These are phyloP conservation scores for Sistotremastrum suecicum DNA, from an alignment of 768 basidiomycete species.

Conservation along the genomic window DNA sequence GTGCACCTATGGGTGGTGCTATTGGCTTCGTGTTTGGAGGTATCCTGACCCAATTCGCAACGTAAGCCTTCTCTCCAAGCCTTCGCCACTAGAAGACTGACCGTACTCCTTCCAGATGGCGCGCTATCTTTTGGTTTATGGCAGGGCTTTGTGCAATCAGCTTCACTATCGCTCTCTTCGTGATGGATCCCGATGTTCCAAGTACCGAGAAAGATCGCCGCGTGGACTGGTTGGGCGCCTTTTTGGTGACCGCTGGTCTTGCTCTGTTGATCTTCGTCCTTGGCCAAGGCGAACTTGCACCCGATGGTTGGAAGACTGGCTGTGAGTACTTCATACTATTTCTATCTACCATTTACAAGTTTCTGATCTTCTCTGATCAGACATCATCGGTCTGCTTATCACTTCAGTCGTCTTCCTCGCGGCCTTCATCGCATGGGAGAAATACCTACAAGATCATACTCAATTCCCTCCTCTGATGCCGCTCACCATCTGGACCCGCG, in stretches of 20 bases:
- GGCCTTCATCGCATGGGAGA: slow-evolving; percentile 54
- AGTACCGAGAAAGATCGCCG: slow-evolving; percentile 24
- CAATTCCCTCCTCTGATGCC: slow-evolving; percentile 46
- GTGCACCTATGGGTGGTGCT: slow-evolving; percentile 68
- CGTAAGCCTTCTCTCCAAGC: slow-evolving; percentile 13
- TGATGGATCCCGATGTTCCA: slow-evolving; percentile 43
- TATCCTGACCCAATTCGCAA: slow-evolving; percentile 42
- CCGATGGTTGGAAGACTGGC: slow-evolving; percentile 43
- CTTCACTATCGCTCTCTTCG: slow-evolving; percentile 36
- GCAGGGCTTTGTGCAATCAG: slow-evolving; percentile 42
- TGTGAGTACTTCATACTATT: slow-evolving; percentile 22
- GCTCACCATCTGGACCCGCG: slow-evolving; percentile 47
- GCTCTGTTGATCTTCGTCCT: slow-evolving; percentile 63
- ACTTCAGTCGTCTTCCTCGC: slow-evolving; percentile 41
- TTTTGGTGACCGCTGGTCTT: slow-evolving; percentile 48
- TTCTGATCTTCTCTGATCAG: slow-evolving; percentile 17
- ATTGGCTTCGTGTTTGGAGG: slow-evolving; percentile 62
- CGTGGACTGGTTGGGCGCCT: slow-evolving; percentile 69
- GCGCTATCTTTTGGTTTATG: slow-evolving; percentile 47
- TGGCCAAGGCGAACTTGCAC: slow-evolving; percentile 47
- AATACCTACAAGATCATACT: slow-evolving; percentile 30
- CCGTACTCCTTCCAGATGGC: slow-evolving; percentile 35
- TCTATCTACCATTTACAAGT: neutral
- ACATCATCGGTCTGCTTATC: slow-evolving; percentile 59
- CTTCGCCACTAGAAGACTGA: neutral